Evolutionary conservation across 108 stramenopile genomes (phyloP).

Genomic region (Nitzschia putrida): DNA sequence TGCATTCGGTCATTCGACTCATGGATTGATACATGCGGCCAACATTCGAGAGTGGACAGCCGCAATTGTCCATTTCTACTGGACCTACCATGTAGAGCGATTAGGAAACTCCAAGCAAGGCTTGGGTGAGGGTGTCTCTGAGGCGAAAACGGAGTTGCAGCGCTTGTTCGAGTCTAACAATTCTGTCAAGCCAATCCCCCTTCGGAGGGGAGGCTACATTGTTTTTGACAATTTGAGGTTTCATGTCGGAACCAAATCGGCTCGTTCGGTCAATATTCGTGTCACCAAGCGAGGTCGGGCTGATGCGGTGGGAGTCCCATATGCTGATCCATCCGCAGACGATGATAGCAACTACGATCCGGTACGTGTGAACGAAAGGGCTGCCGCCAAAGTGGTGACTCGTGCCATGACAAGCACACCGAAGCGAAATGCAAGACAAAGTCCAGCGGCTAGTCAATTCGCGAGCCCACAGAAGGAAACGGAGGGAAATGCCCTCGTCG

Average conservation of each 20-base stretch:
- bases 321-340: no score
- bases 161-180: neutral
- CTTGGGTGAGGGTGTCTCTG: constrained; percentile 7
- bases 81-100: constrained; percentile 27
- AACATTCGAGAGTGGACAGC: constrained; percentile 28
- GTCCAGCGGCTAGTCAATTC: no score
- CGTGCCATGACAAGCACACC: no score
- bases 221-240: constrained; percentile 4
- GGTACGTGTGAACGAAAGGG: no score
- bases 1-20: constrained; percentile 31
- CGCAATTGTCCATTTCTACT: constrained; percentile 31
- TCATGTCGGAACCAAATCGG: neutral
- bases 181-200: neutral
- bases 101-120: constrained; percentile 9
- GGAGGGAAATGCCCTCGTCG: no score
- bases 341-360: no score
- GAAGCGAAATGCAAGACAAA: no score
- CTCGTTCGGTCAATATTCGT: neutral
- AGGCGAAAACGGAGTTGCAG: neutral
- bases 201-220: constrained; percentile 13
- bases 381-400: no score
- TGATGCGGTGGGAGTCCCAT: neutral
- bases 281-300: neutral
- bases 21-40: constrained; percentile 30
- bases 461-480: no score